These are phyloP conservation scores for Lasiodiplodia gonubiensis DNA, from an alignment of 2,329 filamentous ascomycete genomes.

Conservation along the genomic window DNA sequence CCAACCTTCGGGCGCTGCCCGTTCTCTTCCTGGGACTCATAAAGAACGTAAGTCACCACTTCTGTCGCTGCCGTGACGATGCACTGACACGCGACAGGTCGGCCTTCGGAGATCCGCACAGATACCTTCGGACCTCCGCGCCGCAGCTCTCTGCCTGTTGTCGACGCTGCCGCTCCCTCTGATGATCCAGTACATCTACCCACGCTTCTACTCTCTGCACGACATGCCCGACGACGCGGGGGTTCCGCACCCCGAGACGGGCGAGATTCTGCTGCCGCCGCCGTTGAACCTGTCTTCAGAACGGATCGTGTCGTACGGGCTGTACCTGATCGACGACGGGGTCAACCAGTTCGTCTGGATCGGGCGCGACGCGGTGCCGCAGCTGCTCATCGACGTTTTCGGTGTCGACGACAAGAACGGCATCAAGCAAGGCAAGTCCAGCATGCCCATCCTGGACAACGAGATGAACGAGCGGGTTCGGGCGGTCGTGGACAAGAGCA, in stretches of 20 bases:
- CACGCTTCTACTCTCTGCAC: slow-evolving; percentile 73
- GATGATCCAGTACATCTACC: slow-evolving; percentile 85
- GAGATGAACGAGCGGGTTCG: slow-evolving; percentile 96
- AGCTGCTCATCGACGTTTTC: slow-evolving; percentile 88
- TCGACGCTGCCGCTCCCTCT: slow-evolving; percentile 91
- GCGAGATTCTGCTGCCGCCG: slow-evolving; percentile 86
- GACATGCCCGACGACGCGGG: slow-evolving; percentile 97
- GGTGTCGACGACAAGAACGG: slow-evolving; percentile 81
- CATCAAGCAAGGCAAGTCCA: slow-evolving; percentile 88
- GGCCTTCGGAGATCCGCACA: slow-evolving; percentile 90
- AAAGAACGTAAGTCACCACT: slow-evolving; percentile 76
- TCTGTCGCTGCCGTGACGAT: background rate
- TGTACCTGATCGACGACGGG: slow-evolving; percentile 96
- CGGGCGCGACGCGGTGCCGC: slow-evolving; percentile 88
- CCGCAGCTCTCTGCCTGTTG: slow-evolving; percentile 89
- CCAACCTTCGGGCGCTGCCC: slow-evolving; percentile 86
- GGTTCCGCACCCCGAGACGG: slow-evolving; percentile 81
- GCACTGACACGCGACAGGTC: slow-evolving; percentile 49
- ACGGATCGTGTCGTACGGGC: slow-evolving; percentile 82
- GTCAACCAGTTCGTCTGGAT: slow-evolving; percentile 98
- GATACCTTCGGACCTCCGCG: slow-evolving; percentile 91
- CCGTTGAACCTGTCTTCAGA: slow-evolving; percentile 86
- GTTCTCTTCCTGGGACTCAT: slow-evolving; percentile 92
- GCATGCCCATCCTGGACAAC: slow-evolving; percentile 84
- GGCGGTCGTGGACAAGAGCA: slow-evolving; percentile 88